Evolutionary conservation across 2,329 filamentous ascomycete genomes (phyloP).

Genomic region (Paecilomyces niveus): DNA sequence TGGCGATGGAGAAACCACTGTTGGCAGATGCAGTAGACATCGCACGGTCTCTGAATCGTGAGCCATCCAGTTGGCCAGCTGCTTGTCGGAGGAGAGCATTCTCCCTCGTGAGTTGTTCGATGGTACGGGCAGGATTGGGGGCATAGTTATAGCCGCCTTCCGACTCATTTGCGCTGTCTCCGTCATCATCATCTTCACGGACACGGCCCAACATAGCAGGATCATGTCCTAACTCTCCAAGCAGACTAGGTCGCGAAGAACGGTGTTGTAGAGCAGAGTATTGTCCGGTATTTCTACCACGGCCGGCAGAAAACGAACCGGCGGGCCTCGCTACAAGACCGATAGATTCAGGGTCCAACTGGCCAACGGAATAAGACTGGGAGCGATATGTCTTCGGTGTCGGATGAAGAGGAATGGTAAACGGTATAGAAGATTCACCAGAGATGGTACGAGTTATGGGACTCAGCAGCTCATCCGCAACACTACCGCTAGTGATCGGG

Average conservation of each 20-base stretch:
- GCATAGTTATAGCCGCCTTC: slow-evolving; percentile 31
- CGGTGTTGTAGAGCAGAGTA: slow-evolving; percentile 70
- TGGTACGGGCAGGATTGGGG: slow-evolving; percentile 36
- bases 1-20: slow-evolving; percentile 25
- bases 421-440: slow-evolving; percentile 61
- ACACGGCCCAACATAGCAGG: slow-evolving; percentile 39
- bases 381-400: slow-evolving; percentile 91
- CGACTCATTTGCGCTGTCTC: slow-evolving; percentile 31
- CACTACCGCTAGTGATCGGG: slow-evolving; percentile 41
- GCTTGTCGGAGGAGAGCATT: slow-evolving; percentile 42
- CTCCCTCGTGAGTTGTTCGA: slow-evolving; percentile 41
- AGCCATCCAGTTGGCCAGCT: slow-evolving; percentile 30
- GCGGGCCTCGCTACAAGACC: slow-evolving; percentile 24
- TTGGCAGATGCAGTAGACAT: slow-evolving; percentile 32
- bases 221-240: slow-evolving; percentile 41
- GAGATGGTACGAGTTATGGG: slow-evolving; percentile 36
- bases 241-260: slow-evolving; percentile 55
- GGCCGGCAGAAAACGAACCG: slow-evolving; percentile 21
- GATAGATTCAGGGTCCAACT: slow-evolving; percentile 63
- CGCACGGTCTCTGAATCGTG: slow-evolving; percentile 32
- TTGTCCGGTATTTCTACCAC: slow-evolving; percentile 36
- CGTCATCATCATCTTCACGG: slow-evolving; percentile 43
- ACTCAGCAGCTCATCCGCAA: slow-evolving; percentile 50
- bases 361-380: slow-evolving; percentile 92
- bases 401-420: slow-evolving; percentile 79